phyloP scores from a whole-genome alignment of 1,139 yeast species.

The Meyerozyma elateridarum region DNA sequence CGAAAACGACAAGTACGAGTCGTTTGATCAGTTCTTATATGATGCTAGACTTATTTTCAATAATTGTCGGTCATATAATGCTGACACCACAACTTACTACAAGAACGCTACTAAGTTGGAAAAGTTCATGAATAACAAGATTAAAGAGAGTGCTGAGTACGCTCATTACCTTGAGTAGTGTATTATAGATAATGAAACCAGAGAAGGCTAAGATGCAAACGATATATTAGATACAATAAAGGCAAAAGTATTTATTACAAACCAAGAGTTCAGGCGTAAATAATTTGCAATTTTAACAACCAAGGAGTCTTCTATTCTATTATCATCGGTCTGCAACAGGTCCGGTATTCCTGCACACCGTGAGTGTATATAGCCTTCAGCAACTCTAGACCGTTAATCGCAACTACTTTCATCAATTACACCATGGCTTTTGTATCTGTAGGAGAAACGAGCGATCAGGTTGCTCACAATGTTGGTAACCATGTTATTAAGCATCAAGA shows the following conservation, averaged over 20 bases:
- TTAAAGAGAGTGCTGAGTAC: conserved; percentile 80
- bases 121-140: conserved; percentile 74
- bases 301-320: too few species aligned
- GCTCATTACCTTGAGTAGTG: conserved; percentile 34
- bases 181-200: too few species aligned
- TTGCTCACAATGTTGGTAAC: conserved; percentile 55
- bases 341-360: too few species aligned
- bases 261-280: too few species aligned
- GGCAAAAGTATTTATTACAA: too few species aligned
- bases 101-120: conserved; percentile 90
- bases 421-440: conserved; percentile 1
- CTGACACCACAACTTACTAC: conserved; percentile 85
- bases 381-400: too few species aligned
- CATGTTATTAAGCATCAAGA: conserved; percentile 54
- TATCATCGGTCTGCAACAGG: too few species aligned
- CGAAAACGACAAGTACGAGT: conserved; percentile 86
- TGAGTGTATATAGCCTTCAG: too few species aligned
- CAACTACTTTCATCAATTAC: not conserved
- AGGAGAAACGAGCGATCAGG: conserved; percentile 22
- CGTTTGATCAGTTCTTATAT: conserved; percentile 86
- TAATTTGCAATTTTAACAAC: too few species aligned
- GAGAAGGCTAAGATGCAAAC: too few species aligned
- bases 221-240: too few species aligned
- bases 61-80: conserved; percentile 85
- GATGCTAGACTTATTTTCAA: conserved; percentile 84